Evolutionary conservation across 164 flowering plant species (phyloP), one percentile per base, ranked within the genome.

Genomic region (Vitis cinerea): DNA sequence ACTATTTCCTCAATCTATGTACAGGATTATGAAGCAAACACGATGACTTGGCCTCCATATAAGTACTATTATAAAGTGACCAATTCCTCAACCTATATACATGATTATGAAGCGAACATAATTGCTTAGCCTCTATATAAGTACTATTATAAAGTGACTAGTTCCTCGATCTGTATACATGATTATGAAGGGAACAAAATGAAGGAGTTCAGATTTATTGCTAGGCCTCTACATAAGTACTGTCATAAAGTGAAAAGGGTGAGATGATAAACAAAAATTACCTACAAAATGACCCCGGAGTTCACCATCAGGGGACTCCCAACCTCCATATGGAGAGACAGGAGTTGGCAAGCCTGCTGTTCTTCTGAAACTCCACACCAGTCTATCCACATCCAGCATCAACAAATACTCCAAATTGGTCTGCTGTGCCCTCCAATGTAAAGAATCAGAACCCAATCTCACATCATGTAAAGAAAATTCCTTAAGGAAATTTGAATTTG

Each of bases 201-300:
- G 44, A 31, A 31, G 44, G 7, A 37, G 7, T 37, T 37, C 7
- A 37, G 44, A 4, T 37, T 14, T 44, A 14, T 37, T 4, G 44
- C 44, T 37, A 3, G 44, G 6, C 44, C 7, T 37, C 44, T 37
- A 37, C 7, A 37, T 37, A 23, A 30, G 7, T 2, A 5, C 4
- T 19, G 5, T 7, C 19, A 9, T 5, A 60, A 16, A 9, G 7
- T 64, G 3, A 54, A 59, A 4, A 6, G 10, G 17, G 52, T 8
- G 63, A 62, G 19, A 27, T 6, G 57, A 50, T 8, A 47, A 48
- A 63, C 14, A 9, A 50, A 70, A 84, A 89, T 63, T 51, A 90
- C 98, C 98, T 16, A 92, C 97, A 76, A 95, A 95, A 81, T 95
- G 99, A 27, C 99, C 99, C 0, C 99, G 90, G 70, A 95, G 97